A percentile compares a stretch with the other conserved stretches of the same genome.
Evolutionary conservation across 768 basidiomycete species (phyloP).

Genomic region (Asterophora parasitica): DNA sequence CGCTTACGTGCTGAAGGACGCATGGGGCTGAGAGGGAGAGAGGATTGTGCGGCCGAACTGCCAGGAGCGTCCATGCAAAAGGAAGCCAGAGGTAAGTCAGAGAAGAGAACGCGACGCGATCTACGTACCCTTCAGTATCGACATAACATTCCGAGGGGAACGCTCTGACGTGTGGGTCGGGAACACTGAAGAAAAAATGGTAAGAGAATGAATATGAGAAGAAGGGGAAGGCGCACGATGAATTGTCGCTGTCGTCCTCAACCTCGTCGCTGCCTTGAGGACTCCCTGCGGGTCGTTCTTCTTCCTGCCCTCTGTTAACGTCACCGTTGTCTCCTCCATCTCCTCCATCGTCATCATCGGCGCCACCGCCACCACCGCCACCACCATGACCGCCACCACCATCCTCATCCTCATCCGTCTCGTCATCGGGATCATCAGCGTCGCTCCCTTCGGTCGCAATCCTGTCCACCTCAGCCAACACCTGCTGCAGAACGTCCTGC

Average conservation of each 20-base stretch:
- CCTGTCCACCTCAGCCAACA: neutral
- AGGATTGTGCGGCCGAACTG: neutral
- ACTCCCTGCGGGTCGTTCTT: neutral
- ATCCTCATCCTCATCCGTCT: neutral
- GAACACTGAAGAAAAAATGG: too few species aligned
- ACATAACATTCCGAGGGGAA: too few species aligned
- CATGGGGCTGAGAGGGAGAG: neutral
- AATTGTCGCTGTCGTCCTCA: neutral
- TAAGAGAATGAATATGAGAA: neutral
- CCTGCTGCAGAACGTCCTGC: neutral
- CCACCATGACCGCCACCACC: neutral
- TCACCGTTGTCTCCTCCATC: neutral
- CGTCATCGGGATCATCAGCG: neutral
- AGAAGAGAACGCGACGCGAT: neutral
- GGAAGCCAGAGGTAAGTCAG: neutral
- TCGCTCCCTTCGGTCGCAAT: neutral
- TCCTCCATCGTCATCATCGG: neutral
- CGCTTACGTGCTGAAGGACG: neutral
- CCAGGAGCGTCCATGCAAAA: neutral
- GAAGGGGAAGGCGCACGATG: neutral
- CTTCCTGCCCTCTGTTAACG: neutral
- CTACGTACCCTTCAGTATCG: neutral
- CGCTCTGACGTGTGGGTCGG: too few species aligned
- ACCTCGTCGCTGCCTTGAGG: neutral
- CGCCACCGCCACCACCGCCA: neutral